Percentiles rank a stretch among this genome's conserved stretches.
These are phyloP conservation scores for Pleurotus pulmonarius DNA, from an alignment of 768 basidiomycete genomes.

Conservation along the genomic window DNA sequence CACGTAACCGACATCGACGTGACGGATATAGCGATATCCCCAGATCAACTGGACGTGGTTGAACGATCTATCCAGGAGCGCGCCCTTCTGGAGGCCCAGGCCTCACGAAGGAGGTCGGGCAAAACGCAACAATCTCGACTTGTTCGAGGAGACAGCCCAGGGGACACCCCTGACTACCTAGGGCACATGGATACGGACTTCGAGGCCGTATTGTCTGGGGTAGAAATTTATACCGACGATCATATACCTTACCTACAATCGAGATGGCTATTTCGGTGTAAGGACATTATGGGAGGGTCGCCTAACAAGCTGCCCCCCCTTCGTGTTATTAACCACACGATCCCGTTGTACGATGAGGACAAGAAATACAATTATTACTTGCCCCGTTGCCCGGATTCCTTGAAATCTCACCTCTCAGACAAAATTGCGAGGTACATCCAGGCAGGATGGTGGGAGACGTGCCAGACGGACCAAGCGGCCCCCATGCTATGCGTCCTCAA, in stretches of 20 bases:
- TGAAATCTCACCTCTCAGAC: slow-evolving; percentile 22
- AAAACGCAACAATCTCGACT: not conserved
- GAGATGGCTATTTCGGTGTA: slow-evolving; percentile 17
- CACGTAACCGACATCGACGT: too few species aligned
- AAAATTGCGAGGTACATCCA: slow-evolving; percentile 27
- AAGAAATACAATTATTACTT: slow-evolving; percentile 25
- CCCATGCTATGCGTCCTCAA: slow-evolving; percentile 28
- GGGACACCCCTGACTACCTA: too few species aligned
- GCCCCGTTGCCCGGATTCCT: slow-evolving; percentile 26
- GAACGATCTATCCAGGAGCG: not conserved
- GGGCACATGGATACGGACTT: not conserved
- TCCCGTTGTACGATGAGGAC: slow-evolving; percentile 30
- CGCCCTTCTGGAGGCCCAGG: not conserved
- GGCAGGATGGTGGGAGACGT: slow-evolving; percentile 31
- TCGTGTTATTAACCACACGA: slow-evolving; percentile 33
- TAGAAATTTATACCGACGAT: not conserved
- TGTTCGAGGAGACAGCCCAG: too few species aligned
- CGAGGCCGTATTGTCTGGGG: not conserved
- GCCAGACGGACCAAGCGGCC: slow-evolving; percentile 18
- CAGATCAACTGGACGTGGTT: not conserved
- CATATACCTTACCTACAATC: slow-evolving; percentile 11
- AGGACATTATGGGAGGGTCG: slow-evolving; percentile 20
- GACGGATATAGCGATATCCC: not conserved
- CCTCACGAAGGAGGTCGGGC: not conserved
- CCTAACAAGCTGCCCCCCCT: slow-evolving; percentile 25